These are phyloP conservation scores for Mytilinidion resinicola DNA, from an alignment of 495 filamentous ascomycete species.

Conservation along the genomic window DNA sequence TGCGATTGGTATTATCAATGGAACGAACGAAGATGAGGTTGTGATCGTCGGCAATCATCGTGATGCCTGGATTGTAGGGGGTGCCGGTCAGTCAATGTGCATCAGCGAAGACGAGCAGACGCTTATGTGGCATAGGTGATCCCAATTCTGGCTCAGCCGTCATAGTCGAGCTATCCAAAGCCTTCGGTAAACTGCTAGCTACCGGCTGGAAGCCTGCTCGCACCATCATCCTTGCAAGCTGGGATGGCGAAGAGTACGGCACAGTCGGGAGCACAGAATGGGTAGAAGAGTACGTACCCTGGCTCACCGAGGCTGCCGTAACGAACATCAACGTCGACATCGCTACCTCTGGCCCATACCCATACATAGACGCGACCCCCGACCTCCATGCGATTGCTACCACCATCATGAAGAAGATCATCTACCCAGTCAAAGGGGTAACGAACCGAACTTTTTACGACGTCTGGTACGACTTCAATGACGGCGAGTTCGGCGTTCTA, in stretches of 20 bases:
- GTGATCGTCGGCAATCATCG: constrained; percentile 34
- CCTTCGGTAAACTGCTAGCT: constrained; percentile 39
- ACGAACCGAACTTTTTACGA: constrained; percentile 36
- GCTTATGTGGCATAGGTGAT: constrained; percentile 24
- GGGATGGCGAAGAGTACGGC: constrained; percentile 47
- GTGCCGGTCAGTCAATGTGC: constrained; percentile 25
- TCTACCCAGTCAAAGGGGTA: constrained; percentile 18
- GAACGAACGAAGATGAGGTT: constrained; percentile 31
- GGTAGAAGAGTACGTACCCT: constrained; percentile 35
- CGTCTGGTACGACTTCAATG: constrained; percentile 21
- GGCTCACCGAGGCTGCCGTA: constrained; percentile 35
- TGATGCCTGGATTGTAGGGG: constrained; percentile 40
- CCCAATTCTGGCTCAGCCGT: constrained; percentile 43
- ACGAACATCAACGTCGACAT: constrained; percentile 66
- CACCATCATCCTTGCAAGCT: constrained; percentile 30
- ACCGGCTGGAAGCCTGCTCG: constrained; percentile 43
- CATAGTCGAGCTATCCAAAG: constrained; percentile 37
- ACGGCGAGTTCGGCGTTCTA: constrained; percentile 29
- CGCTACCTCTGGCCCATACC: constrained; percentile 42
- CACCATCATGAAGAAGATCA: constrained; percentile 28
- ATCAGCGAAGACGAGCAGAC: neutral
- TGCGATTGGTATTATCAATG: constrained; percentile 35
- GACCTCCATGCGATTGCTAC: constrained; percentile 25
- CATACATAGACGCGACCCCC: constrained; percentile 25
- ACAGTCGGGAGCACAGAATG: constrained; percentile 42